Conservation (phyloP, 352 stramenopile genomes). For the Aphanomyces cochlioides region DNA sequence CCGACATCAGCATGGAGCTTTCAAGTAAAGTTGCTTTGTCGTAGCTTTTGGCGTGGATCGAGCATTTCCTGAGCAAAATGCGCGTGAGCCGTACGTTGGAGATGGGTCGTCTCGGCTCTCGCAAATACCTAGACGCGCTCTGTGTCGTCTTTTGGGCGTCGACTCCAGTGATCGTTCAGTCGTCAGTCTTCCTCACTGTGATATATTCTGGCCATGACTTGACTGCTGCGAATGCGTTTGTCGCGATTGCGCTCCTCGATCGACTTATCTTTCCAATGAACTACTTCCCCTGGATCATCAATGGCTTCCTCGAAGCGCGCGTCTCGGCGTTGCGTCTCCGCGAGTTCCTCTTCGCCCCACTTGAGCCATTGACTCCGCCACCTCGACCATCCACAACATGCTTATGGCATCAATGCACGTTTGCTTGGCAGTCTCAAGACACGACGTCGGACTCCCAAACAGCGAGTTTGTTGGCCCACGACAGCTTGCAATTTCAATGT, state of each 20-base stretch:
- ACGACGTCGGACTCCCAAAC: constrained; percentile 22
- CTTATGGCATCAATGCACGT: constrained; percentile 33
- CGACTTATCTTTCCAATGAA: constrained; percentile 90
- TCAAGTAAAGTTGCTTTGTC: not conserved
- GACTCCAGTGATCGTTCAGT: constrained; percentile 83
- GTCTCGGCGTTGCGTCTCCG: constrained; percentile 79
- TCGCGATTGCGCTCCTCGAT: constrained; percentile 80
- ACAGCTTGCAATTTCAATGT: constrained; percentile 39
- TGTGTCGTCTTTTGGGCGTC: constrained; percentile 90
- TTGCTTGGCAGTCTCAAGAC: constrained; percentile 32
- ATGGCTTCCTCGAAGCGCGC: constrained; percentile 78
- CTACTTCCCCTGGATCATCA: constrained; percentile 90
- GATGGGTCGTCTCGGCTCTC: constrained; percentile 57
- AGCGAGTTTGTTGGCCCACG: constrained; percentile 9
- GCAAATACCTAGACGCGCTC: constrained; percentile 86
- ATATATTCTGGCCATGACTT: constrained; percentile 67
- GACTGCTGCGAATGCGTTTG: constrained; percentile 78
- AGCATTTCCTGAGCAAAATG: constrained; percentile 48
- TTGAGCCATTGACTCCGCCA: not conserved
- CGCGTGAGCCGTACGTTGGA: constrained; percentile 51
- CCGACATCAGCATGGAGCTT: not conserved
- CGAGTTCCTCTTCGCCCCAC: constrained; percentile 54
- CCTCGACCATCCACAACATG: not conserved
- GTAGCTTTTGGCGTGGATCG: constrained; percentile 57
- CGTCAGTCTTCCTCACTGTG: constrained; percentile 73